Base-by-base conservation (phyloP, 1,284 basidiomycete species). In the Boletus sp. region DNA sequence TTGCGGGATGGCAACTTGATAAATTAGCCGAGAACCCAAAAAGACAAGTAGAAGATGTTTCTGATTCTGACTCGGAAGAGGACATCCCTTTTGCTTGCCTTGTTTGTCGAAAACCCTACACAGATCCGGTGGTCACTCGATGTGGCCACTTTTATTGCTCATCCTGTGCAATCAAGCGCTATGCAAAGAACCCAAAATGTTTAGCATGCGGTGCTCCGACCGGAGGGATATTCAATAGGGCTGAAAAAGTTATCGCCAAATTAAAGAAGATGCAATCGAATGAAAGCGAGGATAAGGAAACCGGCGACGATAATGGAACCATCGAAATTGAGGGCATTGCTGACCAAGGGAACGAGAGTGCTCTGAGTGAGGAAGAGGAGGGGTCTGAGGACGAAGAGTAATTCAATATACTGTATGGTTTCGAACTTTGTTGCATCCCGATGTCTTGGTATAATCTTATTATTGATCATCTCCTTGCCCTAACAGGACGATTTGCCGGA, bases 111-210 rank as follows among this genome's bases (percentile, higher is more conserved):
- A 88, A 98, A 65, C 87, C 86, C 43, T 99, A 95, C 69, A 92
- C 86, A 5, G 92, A 97, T 60, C 95, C 95, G 5, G 81, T 99
- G 54, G 91, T 94, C 44, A 99, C 96, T 16, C 85, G 90, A 45
- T 99, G 96, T 67, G 91, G 91, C 2, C 96, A 99, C 70, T 98
- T 97, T 71, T 99, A 94, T 67, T 97, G 94, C 71, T 91, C 90
- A 47, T 79, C 86, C 16, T 96, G 94, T 66, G 94, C 94, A 8
- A 91, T 97, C 68, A 89, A 91, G 69, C 82, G 96, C 33, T 99
- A 89, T 61, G 82, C 84, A 35, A 95, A 88, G 74, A 97, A 91
- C 33, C 91, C 92, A 2, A 99, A 95, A 70, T 99, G 96, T 60
- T 81, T 93, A 46, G 96, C 94, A 3, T 99, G 95, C 66, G 89